These are phyloP conservation scores for Bonia amplexicaulis DNA, from an alignment of 176 grass and related monocot species.

Conservation along the genomic window DNA sequence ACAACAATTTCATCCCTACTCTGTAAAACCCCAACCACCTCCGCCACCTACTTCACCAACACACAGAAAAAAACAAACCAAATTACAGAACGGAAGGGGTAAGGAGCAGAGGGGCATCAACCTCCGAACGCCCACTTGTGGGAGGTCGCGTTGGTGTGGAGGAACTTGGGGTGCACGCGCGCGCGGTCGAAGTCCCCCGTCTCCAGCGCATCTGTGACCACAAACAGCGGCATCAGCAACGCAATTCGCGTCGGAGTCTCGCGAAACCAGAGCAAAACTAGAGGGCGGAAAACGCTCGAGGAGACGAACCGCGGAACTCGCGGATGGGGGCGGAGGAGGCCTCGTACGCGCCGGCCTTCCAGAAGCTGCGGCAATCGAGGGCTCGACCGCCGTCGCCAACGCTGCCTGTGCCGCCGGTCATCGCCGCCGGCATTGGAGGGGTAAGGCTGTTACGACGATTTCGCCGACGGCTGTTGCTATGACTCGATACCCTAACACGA, in stretches of 20 bases:
- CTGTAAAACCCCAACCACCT: neutral
- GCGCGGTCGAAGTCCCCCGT: slow-evolving; percentile 73
- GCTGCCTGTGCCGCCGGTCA: neutral
- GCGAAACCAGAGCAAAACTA: neutral
- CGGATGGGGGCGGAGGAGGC: slow-evolving; percentile 17
- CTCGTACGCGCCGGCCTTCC: slow-evolving; percentile 66
- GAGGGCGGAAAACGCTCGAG: neutral
- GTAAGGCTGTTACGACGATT: neutral
- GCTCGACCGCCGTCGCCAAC: neutral
- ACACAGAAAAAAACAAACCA: neutral
- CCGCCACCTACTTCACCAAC: neutral
- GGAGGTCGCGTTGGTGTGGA: slow-evolving; percentile 92
- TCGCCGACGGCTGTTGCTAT: neutral
- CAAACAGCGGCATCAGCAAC: neutral
- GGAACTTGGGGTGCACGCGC: slow-evolving; percentile 85
- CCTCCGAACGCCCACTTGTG: slow-evolving; percentile 98
- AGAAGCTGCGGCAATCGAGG: slow-evolving; percentile 78
- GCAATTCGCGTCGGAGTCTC: neutral
- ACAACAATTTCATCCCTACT: neutral
- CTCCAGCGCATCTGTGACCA: slow-evolving; percentile 44
- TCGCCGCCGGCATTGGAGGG: slow-evolving; percentile 1
- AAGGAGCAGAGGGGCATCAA: slow-evolving; percentile 13
- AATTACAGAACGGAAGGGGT: neutral
- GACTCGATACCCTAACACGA: too few relatives aligned
- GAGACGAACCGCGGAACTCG: slow-evolving; percentile 29